Conservation (phyloP, 129 eudicot species). For the Solidago caesia region DNA sequence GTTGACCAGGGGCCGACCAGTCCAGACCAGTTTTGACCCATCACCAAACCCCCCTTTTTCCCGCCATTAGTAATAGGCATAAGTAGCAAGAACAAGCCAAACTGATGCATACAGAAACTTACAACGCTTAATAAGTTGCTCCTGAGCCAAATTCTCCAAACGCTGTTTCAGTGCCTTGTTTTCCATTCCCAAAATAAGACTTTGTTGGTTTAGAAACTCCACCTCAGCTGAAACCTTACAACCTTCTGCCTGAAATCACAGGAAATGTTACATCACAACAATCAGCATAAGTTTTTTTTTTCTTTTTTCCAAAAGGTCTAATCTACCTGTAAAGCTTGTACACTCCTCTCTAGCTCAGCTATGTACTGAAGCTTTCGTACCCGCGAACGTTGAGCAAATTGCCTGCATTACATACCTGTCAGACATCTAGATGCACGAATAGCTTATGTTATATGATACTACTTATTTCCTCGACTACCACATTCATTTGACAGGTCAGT, state of each 20-base stretch:
- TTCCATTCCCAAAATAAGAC: slow-evolving; percentile 76
- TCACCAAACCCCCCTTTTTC: not conserved
- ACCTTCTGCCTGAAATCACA: slow-evolving; percentile 53
- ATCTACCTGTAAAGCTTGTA: slow-evolving; percentile 67
- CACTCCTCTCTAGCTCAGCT: slow-evolving; percentile 81
- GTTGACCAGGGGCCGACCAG: too few species aligned
- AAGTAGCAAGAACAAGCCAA: slow-evolving; percentile 8
- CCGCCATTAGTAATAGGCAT: slow-evolving; percentile 7
- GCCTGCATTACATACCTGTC: slow-evolving; percentile 48
- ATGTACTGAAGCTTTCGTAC: slow-evolving; percentile 90
- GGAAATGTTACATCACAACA: not conserved
- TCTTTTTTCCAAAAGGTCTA: not conserved
- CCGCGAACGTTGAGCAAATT: slow-evolving; percentile 79
- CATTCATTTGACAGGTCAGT: slow-evolving; percentile 15
- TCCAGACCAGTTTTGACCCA: too few species aligned
- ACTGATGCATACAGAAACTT: slow-evolving; percentile 30
- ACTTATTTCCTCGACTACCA: slow-evolving; percentile 8
- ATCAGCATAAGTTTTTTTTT: not conserved
- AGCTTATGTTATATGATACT: not conserved
- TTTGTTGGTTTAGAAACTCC: slow-evolving; percentile 73
- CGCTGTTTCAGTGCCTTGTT: slow-evolving; percentile 79
- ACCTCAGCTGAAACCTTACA: slow-evolving; percentile 59
- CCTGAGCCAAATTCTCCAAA: slow-evolving; percentile 70
- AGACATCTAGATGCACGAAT: slow-evolving; percentile 11
- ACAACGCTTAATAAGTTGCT: slow-evolving; percentile 66